These are phyloP conservation scores for Geranium rotundifolium DNA, from an alignment of 345 rosid genomes.

Conservation along the genomic window DNA sequence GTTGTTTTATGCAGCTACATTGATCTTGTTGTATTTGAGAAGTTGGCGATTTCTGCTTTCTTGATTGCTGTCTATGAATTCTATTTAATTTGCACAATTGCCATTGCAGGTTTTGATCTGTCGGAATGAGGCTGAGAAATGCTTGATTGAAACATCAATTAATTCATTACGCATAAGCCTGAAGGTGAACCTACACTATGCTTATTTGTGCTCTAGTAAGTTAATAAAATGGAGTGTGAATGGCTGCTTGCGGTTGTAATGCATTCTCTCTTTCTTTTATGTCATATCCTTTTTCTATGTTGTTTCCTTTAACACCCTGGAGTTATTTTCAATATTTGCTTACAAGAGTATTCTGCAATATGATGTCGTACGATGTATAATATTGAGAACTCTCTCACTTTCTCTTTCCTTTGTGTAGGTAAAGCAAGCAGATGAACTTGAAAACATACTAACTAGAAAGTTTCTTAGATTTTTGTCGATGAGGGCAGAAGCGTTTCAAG, in stretches of 20 bases:
- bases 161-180: conserved; percentile 92
- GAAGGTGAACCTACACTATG: conserved; percentile 39
- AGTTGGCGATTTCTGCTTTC: background rate
- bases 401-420: conserved; percentile 36
- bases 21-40: background rate
- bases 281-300: background rate
- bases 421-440: conserved; percentile 95
- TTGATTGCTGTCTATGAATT: background rate
- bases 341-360: background rate
- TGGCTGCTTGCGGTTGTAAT: background rate
- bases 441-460: conserved; percentile 82
- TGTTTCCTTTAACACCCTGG: background rate
- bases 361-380: background rate
- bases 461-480: conserved; percentile 96
- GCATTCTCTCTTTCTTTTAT: background rate
- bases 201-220: background rate
- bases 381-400: background rate
- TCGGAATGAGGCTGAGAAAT: conserved; percentile 91
- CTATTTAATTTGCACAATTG: background rate
- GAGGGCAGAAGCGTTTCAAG: conserved; percentile 99
- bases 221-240: background rate
- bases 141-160: conserved; percentile 92
- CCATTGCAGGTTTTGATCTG: conserved; percentile 72
- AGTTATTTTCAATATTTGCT: background rate
- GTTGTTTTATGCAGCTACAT: background rate